Conservation (phyloP, 2,329 filamentous ascomycete genomes). For the Laburnicola sp. region DNA sequence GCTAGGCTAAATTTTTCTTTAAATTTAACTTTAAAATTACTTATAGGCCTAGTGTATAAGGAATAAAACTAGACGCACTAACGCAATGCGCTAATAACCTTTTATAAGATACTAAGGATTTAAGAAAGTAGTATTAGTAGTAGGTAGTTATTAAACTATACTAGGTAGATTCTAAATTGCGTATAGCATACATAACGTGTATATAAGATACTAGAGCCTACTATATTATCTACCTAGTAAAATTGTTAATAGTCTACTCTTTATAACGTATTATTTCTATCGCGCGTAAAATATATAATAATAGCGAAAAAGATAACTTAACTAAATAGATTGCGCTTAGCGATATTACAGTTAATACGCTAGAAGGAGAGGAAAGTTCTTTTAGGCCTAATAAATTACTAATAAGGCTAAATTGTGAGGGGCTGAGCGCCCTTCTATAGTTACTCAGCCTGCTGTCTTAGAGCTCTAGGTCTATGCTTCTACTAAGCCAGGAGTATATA, state of each 20-base stretch:
- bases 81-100: background rate
- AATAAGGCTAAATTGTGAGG: background rate
- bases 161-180: background rate
- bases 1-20: background rate
- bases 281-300: no score
- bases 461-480: no score
- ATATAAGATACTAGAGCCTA: background rate
- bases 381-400: background rate
- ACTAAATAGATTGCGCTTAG: no score
- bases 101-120: background rate
- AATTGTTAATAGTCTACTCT: background rate
- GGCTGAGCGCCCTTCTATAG: no score
- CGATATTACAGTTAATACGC: no score
- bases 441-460: no score
- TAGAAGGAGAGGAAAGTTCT: background rate
- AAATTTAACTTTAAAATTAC: slow-evolving; percentile 5
- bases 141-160: background rate
- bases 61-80: background rate
- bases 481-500: no score
- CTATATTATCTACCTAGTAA: background rate
- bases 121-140: background rate
- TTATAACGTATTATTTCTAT: no score
- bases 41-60: background rate
- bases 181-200: background rate
- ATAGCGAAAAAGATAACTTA: no score